Conservation (phyloP, 495 filamentous ascomycete species). For the Aspergillus biplanus region DNA sequence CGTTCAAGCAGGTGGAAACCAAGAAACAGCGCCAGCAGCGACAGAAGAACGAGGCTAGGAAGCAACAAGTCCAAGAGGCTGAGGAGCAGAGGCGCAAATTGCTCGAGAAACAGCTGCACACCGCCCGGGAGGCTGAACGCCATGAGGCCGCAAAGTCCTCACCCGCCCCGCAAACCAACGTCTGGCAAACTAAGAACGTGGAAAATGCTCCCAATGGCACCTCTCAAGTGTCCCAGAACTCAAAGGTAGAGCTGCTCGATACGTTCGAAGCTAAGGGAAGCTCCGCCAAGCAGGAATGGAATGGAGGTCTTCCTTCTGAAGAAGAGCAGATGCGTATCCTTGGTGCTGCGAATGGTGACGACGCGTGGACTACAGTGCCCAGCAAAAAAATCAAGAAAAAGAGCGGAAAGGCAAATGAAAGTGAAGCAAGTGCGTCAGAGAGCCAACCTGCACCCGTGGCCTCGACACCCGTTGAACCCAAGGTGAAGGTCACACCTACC, state of each 20-base stretch:
- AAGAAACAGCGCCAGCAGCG: constrained; percentile 93
- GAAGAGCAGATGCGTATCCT: constrained; percentile 82
- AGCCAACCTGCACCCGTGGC: constrained; percentile 36
- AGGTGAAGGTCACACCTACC: constrained; percentile 46
- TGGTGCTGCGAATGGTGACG: constrained; percentile 57
- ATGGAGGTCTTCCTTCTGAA: constrained; percentile 69
- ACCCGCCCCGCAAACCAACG: constrained; percentile 60
- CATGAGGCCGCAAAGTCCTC: constrained; percentile 71
- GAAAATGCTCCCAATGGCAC: constrained; percentile 36
- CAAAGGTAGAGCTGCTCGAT: constrained; percentile 65
- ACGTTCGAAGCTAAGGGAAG: constrained; percentile 65
- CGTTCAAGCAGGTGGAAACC: constrained; percentile 63
- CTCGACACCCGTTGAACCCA: constrained; percentile 41
- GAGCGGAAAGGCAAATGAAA: constrained; percentile 45
- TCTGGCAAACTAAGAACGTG: constrained; percentile 57
- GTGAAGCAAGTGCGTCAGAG: constrained; percentile 47
- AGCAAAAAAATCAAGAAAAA: constrained; percentile 68
- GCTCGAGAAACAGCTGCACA: constrained; percentile 78
- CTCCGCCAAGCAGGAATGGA: constrained; percentile 51
- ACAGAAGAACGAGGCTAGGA: constrained; percentile 76
- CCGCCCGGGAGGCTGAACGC: constrained; percentile 78
- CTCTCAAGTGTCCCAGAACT: constrained; percentile 30
- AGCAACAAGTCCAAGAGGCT: constrained; percentile 68
- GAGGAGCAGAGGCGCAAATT: constrained; percentile 73
- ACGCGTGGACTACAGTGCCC: constrained; percentile 76